Conservation (phyloP, 768 basidiomycete genomes). For the Panellus pusillus region DNA sequence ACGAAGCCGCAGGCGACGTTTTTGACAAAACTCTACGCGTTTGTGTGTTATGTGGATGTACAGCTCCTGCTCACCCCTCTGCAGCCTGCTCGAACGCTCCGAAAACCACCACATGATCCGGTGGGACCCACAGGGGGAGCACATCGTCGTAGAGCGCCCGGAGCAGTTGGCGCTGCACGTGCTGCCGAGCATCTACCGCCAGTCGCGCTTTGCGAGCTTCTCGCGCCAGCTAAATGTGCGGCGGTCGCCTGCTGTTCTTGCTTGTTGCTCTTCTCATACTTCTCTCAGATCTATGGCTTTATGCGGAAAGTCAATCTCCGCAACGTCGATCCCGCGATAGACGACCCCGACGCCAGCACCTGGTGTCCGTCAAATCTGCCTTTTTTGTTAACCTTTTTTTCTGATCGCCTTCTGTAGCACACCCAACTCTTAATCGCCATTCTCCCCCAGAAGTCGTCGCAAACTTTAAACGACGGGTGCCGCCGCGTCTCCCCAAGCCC, state of each 20-base stretch:
- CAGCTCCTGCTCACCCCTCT: too few species aligned
- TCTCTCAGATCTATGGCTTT: constrained; percentile 88
- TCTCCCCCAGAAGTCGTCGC: constrained; percentile 89
- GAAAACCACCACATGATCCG: constrained; percentile 98
- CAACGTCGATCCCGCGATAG: constrained; percentile 92
- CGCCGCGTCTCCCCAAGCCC: constrained; percentile 87
- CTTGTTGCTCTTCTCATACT: constrained; percentile 25
- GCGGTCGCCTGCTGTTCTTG: constrained; percentile 36
- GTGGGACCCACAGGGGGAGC: constrained; percentile 91
- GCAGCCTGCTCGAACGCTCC: constrained; percentile 81
- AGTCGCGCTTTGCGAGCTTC: constrained; percentile 96
- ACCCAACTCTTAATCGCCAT: constrained; percentile 88
- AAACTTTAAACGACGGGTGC: constrained; percentile 94
- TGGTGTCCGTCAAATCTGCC: constrained; percentile 71
- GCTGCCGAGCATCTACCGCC: constrained; percentile 90
- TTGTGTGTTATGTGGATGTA: too few species aligned
- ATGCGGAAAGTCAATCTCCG: constrained; percentile 97
- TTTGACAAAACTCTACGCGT: constrained; percentile 94
- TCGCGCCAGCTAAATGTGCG: constrained; percentile 94
- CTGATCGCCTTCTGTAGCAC: constrained; percentile 49
- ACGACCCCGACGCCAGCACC: constrained; percentile 94
- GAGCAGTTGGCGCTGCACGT: constrained; percentile 93
- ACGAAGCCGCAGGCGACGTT: constrained; percentile 92
- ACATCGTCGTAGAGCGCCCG: constrained; percentile 93
- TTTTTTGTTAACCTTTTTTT: background rate